Percentiles rank a stretch among this genome's conserved stretches.
Evolutionary conservation across 805 yeast species (phyloP).

Genomic region (Millerozyma acaciae): DNA sequence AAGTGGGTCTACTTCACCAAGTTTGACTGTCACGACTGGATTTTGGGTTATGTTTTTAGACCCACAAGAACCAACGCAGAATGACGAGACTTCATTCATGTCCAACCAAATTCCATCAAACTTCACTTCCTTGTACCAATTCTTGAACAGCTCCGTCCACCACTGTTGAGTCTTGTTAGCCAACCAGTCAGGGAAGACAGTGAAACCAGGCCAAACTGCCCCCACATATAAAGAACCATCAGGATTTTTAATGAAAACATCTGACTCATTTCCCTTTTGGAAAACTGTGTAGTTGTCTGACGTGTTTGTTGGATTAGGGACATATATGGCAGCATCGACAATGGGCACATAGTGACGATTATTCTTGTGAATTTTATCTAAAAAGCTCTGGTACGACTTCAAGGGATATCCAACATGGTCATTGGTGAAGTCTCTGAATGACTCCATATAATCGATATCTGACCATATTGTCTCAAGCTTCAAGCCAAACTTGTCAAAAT

Average conservation of each 20-base stretch:
- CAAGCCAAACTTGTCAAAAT: conserved; percentile 8
- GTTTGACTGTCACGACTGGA: conserved; percentile 17
- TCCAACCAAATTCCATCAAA: conserved; percentile 22
- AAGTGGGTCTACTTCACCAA: conserved; percentile 10
- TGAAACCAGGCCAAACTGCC: conserved; percentile 29
- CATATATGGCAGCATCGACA: conserved; percentile 23
- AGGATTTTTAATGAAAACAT: conserved; percentile 20
- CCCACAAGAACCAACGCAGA: conserved; percentile 31
- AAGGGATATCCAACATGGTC: conserved; percentile 19
- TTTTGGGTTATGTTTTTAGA: conserved; percentile 13
- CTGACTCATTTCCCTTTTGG: conserved; percentile 14
- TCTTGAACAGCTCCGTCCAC: conserved; percentile 18
- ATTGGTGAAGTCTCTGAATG: conserved; percentile 21
- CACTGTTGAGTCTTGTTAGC: conserved; percentile 16
- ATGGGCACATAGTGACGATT: conserved; percentile 23
- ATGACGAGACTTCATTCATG: conserved; percentile 25
- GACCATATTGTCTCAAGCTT: conserved; percentile 24
- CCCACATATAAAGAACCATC: conserved; percentile 26
- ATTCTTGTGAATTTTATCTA: conserved; percentile 15
- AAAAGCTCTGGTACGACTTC: conserved; percentile 12
- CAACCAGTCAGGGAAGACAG: conserved; percentile 26
- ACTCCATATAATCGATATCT: conserved; percentile 24
- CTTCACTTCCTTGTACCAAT: conserved; percentile 16
- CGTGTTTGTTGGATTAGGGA: conserved; percentile 19
- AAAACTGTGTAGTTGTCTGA: conserved; percentile 16